These are phyloP conservation scores for Phellopilus nigrolimitatus DNA, from an alignment of 1,284 basidiomycete genomes.

Conservation along the genomic window DNA sequence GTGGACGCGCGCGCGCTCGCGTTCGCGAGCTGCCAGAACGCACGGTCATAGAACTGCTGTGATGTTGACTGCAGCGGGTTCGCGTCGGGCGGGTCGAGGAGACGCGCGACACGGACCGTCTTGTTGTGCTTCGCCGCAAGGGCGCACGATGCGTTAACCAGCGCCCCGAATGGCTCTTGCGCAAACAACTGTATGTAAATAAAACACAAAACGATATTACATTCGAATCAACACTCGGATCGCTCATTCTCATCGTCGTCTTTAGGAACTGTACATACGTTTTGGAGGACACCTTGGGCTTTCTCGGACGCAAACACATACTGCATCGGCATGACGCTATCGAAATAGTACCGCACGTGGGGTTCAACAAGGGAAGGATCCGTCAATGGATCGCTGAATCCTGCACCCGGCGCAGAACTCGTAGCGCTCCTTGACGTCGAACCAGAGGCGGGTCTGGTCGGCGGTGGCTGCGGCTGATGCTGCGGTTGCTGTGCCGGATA, in stretches of 20 bases:
- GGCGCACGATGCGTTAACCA: slow-evolving; percentile 70
- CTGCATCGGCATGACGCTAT: slow-evolving; percentile 29
- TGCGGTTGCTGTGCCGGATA: neutral
- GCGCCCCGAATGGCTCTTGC: slow-evolving; percentile 60
- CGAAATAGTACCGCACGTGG: slow-evolving; percentile 31
- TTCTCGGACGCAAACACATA: slow-evolving; percentile 24
- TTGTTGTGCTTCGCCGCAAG: slow-evolving; percentile 66
- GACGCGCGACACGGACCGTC: slow-evolving; percentile 54
- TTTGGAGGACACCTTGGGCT: slow-evolving; percentile 22
- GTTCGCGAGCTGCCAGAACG: slow-evolving; percentile 47
- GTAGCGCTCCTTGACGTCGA: slow-evolving; percentile 2
- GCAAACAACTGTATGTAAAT: slow-evolving; percentile 12
- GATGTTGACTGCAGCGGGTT: slow-evolving; percentile 54
- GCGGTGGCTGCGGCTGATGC: neutral
- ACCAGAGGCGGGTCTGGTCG: neutral
- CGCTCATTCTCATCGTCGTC: slow-evolving; percentile 5
- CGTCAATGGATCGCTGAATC: slow-evolving; percentile 7
- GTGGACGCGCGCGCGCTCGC: slow-evolving; percentile 31
- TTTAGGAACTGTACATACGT: slow-evolving; percentile 18
- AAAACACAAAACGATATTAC: slow-evolving; percentile 4
- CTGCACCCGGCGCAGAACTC: slow-evolving; percentile 1
- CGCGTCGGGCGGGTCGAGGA: slow-evolving; percentile 48
- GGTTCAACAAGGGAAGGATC: slow-evolving; percentile 18
- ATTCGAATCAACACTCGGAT: slow-evolving; percentile 5
- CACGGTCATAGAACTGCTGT: slow-evolving; percentile 63